These are phyloP conservation scores for Quercus phellos DNA, from an alignment of 331 rosid species.

Conservation along the genomic window DNA sequence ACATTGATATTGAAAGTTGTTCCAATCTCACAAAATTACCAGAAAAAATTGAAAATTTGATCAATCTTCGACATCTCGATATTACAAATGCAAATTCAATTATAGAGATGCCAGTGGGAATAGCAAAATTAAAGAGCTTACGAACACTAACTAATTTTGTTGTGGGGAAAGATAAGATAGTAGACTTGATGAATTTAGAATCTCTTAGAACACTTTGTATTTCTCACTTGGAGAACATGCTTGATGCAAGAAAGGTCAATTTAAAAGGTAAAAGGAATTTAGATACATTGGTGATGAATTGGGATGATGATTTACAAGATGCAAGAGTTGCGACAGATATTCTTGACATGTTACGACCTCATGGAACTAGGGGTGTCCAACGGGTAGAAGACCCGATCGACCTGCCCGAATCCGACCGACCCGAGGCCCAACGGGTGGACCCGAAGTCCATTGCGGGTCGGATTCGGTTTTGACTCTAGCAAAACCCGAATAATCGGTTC, in stretches of 20 bases:
- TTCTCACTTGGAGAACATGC: slow-evolving; percentile 22
- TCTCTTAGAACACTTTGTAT: slow-evolving; percentile 17
- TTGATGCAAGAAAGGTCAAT: slow-evolving; percentile 8
- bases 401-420: no score
- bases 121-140: background rate
- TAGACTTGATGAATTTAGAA: slow-evolving; percentile 1
- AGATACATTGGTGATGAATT: slow-evolving; percentile 8
- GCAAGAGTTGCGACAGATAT: background rate
- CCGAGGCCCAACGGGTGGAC: no score
- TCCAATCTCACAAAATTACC: no score
- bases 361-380: background rate
- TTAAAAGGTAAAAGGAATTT: slow-evolving; percentile 7
- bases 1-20: no score
- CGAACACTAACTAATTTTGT: background rate
- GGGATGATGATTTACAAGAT: slow-evolving; percentile 6
- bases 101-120: background rate
- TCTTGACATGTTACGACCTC: slow-evolving; percentile 12
- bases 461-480: no score
- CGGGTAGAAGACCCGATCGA: no score
- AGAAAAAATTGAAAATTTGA: background rate
- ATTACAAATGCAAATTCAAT: background rate
- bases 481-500: no score
- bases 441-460: no score
- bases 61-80: background rate
- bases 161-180: background rate